These are phyloP conservation scores for Lodderomyces orthopsilosis DNA, from an alignment of 1,139 yeast genomes.

Conservation along the genomic window DNA sequence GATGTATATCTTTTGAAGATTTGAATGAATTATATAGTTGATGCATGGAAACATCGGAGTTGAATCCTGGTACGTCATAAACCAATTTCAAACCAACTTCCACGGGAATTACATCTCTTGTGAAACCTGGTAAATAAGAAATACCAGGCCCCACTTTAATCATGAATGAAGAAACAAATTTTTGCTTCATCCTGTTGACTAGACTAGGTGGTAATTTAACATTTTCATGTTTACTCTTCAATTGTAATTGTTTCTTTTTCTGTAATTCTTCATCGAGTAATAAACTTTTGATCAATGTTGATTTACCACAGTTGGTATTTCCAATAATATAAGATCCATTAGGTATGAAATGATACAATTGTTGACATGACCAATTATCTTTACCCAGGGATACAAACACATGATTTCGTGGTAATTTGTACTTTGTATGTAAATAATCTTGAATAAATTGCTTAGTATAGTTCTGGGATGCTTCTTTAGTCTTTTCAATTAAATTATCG, in stretches of 20 bases:
- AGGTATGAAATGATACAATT: slow-evolving; percentile 32
- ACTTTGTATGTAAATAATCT: slow-evolving; percentile 38
- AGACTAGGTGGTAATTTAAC: slow-evolving; percentile 10
- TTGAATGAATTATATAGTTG: slow-evolving; percentile 16
- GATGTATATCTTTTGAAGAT: slow-evolving; percentile 30
- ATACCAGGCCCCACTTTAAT: slow-evolving; percentile 42
- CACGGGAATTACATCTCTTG: slow-evolving; percentile 44
- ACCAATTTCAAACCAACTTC: slow-evolving; percentile 31
- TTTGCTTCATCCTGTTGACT: slow-evolving; percentile 13
- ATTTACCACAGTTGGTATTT: slow-evolving; percentile 73
- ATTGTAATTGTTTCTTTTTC: slow-evolving; percentile 1
- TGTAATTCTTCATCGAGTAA: slow-evolving; percentile 24
- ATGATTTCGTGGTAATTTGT: slow-evolving; percentile 42
- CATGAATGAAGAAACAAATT: slow-evolving; percentile 17
- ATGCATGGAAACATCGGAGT: slow-evolving; percentile 26
- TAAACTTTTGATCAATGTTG: slow-evolving; percentile 57
- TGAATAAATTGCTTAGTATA: slow-evolving; percentile 46
- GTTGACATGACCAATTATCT: slow-evolving; percentile 50
- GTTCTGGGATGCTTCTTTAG: slow-evolving; percentile 27
- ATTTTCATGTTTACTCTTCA: slow-evolving; percentile 5
- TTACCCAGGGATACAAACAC: slow-evolving; percentile 51
- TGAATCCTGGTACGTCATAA: slow-evolving; percentile 60
- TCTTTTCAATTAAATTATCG: slow-evolving; percentile 48
- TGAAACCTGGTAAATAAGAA: slow-evolving; percentile 56
- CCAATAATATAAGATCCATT: slow-evolving; percentile 61